Evolutionary conservation across 371 early-diverging fungal species (phyloP).

Genomic region (Entomophthora muscae): DNA sequence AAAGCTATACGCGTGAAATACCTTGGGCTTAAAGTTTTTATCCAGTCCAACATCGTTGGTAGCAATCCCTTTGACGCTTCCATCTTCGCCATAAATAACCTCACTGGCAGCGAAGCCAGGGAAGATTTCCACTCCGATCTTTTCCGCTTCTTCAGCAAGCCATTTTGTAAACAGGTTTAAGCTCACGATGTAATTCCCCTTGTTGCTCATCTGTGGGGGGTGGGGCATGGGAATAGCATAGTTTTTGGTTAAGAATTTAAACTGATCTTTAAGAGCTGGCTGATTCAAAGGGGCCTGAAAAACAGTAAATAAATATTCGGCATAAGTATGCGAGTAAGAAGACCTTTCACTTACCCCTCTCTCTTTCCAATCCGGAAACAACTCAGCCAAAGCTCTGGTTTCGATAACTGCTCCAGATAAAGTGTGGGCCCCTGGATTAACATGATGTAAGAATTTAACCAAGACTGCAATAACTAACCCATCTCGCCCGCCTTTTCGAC

Average conservation of each 20-base stretch:
- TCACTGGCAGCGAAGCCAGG: conserved; percentile 86
- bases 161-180: conserved; percentile 84
- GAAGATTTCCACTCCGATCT: conserved; percentile 88
- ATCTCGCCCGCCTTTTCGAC: conserved; percentile 92
- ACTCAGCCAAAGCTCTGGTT: conserved; percentile 78
- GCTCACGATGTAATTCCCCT: conserved; percentile 93
- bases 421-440: conserved; percentile 63
- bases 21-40: conserved; percentile 73
- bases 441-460: neutral
- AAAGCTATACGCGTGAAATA: conserved; percentile 5
- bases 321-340: too few relatives aligned
- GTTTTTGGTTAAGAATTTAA: conserved; percentile 67
- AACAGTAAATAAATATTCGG: conserved; percentile 20
- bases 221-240: conserved; percentile 81
- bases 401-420: conserved; percentile 92
- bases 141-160: conserved; percentile 95
- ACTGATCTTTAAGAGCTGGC: conserved; percentile 70
- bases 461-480: conserved; percentile 37
- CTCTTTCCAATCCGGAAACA: conserved; percentile 96
- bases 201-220: conserved; percentile 90
- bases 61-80: conserved; percentile 81
- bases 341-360: conserved; percentile 49
- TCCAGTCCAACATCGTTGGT: conserved; percentile 92
- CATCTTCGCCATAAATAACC: conserved; percentile 73
- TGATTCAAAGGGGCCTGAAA: conserved; percentile 66